Percentiles rank a stretch among this genome's conserved stretches.
phyloP scores from a whole-genome alignment of 2,329 filamentous ascomycete species.

The Ascochyta viciae-villosae region DNA sequence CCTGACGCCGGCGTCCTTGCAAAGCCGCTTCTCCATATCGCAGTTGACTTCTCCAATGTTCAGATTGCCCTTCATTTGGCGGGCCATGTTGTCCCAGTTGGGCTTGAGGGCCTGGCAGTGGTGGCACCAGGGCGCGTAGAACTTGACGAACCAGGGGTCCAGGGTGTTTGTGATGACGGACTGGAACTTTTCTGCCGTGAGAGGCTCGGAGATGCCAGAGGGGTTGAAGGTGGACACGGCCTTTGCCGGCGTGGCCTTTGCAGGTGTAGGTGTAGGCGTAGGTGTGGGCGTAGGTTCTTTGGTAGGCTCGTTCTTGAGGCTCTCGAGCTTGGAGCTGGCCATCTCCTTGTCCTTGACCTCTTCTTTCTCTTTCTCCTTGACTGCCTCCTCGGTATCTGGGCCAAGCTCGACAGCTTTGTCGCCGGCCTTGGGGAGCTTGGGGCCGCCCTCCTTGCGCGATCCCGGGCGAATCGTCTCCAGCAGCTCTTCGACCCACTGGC shows the following conservation, averaged over 20 bases:
- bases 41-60: slow-evolving; percentile 98
- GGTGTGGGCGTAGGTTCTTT: slow-evolving; percentile 35
- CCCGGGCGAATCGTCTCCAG: slow-evolving; percentile 83
- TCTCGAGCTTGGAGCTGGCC: slow-evolving; percentile 15
- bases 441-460: slow-evolving; percentile 71
- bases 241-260: slow-evolving; percentile 33
- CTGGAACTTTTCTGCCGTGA: slow-evolving; percentile 87
- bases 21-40: slow-evolving; percentile 83
- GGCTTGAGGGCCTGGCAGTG: slow-evolving; percentile 94
- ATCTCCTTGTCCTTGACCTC: slow-evolving; percentile 23
- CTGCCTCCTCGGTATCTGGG: slow-evolving; percentile 45
- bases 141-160: slow-evolving; percentile 98
- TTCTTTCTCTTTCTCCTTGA: slow-evolving; percentile 43
- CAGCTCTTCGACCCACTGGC: slow-evolving; percentile 74
- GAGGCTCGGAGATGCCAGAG: slow-evolving; percentile 73
- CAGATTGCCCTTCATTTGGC: slow-evolving; percentile 86
- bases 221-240: slow-evolving; percentile 65
- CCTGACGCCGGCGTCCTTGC: slow-evolving; percentile 82
- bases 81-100: slow-evolving; percentile 86
- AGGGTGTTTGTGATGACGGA: slow-evolving; percentile 82
- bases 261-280: slow-evolving; percentile 24
- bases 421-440: slow-evolving; percentile 75
- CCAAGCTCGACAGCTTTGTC: slow-evolving; percentile 59
- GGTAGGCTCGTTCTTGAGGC: slow-evolving; percentile 28
- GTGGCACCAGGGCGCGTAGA: slow-evolving; percentile 96